Conservation (phyloP, 225 moss, liverwort and hornwort genomes). For the Physcomitrium patens region DNA sequence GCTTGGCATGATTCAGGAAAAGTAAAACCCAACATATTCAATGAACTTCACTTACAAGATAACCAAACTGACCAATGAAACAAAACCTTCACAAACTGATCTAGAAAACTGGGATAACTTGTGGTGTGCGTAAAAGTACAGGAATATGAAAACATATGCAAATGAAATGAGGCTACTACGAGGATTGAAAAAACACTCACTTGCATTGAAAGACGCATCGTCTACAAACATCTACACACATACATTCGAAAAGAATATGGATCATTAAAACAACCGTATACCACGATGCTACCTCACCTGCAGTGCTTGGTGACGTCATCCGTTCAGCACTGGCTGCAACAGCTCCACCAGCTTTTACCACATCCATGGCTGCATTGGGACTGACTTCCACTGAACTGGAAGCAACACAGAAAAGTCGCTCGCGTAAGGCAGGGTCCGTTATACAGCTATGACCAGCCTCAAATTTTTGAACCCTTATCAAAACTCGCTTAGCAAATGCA, state of each 20-base stretch:
- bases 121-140: background rate
- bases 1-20: background rate
- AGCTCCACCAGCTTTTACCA: conserved; percentile 41
- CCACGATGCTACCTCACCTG: conserved; percentile 18
- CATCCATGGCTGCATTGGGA: conserved; percentile 34
- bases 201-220: background rate
- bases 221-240: background rate
- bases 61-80: background rate
- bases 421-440: conserved; percentile 59
- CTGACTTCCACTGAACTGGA: conserved; percentile 56
- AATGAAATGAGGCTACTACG: background rate
- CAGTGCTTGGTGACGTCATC: conserved; percentile 10
- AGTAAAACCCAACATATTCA: background rate
- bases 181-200: background rate
- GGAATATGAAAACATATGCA: too few relatives aligned
- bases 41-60: background rate
- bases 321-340: conserved; percentile 23
- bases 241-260: background rate
- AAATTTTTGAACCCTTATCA: conserved; percentile 67
- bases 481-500: conserved; percentile 71
- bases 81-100: background rate
- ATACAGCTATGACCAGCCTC: conserved; percentile 73
- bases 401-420: conserved; percentile 67
- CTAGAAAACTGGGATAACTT: too few relatives aligned
- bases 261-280: background rate